phyloP scores from a whole-genome alignment of 2,329 filamentous ascomycete genomes.

The Metarhizium robertsii region DNA sequence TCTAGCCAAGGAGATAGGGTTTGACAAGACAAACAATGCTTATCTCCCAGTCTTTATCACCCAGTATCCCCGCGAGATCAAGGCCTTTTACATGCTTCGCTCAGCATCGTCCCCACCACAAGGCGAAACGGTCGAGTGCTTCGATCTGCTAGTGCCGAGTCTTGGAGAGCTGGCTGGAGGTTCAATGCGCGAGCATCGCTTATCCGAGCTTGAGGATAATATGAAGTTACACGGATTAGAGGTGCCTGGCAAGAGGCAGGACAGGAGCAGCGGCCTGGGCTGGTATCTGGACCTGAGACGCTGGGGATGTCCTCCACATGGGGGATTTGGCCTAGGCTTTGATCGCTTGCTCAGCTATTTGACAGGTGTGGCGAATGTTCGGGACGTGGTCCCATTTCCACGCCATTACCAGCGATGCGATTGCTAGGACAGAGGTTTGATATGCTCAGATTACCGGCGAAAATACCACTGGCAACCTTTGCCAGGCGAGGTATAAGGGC shows the following conservation, averaged over 20 bases:
- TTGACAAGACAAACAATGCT: conserved; percentile 32
- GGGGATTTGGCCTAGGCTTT: conserved; percentile 84
- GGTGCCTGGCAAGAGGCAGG: conserved; percentile 21
- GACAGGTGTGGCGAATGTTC: conserved; percentile 69
- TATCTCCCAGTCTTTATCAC: conserved; percentile 77
- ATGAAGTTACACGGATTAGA: conserved; percentile 62
- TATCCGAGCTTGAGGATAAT: conserved; percentile 54
- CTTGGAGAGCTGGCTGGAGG: conserved; percentile 82
- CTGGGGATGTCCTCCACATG: conserved; percentile 87
- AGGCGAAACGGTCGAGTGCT: conserved; percentile 67
- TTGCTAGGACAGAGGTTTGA: conserved; percentile 30
- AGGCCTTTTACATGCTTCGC: conserved; percentile 69
- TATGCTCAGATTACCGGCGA: background rate
- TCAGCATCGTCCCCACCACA: conserved; percentile 18
- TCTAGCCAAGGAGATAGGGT: conserved; percentile 59
- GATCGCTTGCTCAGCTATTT: conserved; percentile 81
- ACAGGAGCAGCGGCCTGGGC: conserved; percentile 36
- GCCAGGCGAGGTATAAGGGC: background rate
- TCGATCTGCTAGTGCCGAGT: conserved; percentile 80
- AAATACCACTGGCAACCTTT: background rate
- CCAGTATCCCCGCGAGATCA: conserved; percentile 78
- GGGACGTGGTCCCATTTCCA: conserved; percentile 81
- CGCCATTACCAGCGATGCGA: conserved; percentile 59
- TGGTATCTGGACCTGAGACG: conserved; percentile 87
- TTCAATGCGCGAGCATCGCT: conserved; percentile 77